A percentile compares a stretch with the other conserved stretches of the same genome.
Conservation (phyloP, 331 rosid species). For the Acacia pycnantha region DNA sequence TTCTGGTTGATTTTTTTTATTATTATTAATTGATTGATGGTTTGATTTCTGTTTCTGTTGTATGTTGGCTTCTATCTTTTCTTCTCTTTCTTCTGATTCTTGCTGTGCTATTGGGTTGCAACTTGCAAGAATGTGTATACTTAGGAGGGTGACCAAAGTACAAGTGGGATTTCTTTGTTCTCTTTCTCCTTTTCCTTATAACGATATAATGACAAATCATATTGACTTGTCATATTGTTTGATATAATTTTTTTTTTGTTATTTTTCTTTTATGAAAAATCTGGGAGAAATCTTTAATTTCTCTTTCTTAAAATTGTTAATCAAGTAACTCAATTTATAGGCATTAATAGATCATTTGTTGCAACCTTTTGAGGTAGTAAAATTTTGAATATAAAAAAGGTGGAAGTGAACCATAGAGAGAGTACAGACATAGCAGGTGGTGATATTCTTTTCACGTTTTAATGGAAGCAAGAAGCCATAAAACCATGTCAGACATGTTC, state of each 20-base stretch:
- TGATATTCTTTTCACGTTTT: background rate
- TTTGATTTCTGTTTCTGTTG: background rate
- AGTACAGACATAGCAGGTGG: background rate
- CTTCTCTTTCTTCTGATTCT: background rate
- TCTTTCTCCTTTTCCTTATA: background rate
- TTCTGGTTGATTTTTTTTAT: background rate
- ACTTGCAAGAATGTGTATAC: slow-evolving; percentile 22
- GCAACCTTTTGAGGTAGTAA: background rate
- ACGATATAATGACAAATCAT: background rate
- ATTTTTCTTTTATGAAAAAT: background rate
- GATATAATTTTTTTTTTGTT: background rate
- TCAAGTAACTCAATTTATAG: background rate
- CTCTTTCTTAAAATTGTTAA: background rate
- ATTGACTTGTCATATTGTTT: background rate
- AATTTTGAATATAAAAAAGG: background rate
- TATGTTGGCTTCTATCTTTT: background rate
- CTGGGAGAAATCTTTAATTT: background rate
- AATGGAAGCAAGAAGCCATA: background rate
- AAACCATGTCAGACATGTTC: background rate
- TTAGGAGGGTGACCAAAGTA: slow-evolving; percentile 5
- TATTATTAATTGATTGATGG: background rate
- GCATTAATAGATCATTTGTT: background rate
- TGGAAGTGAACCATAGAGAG: background rate
- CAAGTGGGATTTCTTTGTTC: slow-evolving; percentile 13
- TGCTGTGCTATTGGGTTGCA: background rate